Conservation (phyloP, 2,329 filamentous ascomycete species). For the Xylariaceae sp. region DNA sequence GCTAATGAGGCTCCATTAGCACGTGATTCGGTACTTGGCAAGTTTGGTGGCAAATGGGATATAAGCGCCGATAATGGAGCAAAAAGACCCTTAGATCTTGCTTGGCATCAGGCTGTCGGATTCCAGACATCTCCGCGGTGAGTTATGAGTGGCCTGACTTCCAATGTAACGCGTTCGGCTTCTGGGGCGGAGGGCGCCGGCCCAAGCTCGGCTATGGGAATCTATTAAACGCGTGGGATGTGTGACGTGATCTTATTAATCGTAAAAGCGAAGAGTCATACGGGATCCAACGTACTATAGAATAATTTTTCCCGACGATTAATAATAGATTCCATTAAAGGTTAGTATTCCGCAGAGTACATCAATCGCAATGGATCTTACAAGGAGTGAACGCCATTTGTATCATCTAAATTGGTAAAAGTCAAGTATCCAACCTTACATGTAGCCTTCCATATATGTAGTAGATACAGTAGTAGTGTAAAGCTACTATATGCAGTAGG, state of each 20-base stretch:
- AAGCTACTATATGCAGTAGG: background rate
- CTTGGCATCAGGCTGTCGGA: too few species aligned
- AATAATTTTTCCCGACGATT: background rate
- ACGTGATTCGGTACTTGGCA: too few species aligned
- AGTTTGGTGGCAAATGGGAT: background rate
- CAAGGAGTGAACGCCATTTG: background rate
- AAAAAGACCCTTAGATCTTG: background rate
- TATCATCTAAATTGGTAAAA: too few species aligned
- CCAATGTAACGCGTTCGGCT: background rate
- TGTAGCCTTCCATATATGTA: too few species aligned
- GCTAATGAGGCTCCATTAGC: too few species aligned
- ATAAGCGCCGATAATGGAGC: slow-evolving; percentile 8
- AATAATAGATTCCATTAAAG: too few species aligned
- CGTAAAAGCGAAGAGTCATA: background rate
- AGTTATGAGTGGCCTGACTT: slow-evolving; percentile 22
- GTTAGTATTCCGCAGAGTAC: too few species aligned
- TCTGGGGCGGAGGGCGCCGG: slow-evolving; percentile 6
- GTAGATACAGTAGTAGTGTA: too few species aligned
- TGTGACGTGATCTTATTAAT: slow-evolving; percentile 14
- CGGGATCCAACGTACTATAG: background rate
- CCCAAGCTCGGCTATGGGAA: background rate
- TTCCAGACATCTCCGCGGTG: too few species aligned
- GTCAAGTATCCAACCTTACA: too few species aligned
- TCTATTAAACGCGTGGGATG: background rate
- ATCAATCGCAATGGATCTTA: too few species aligned